A percentile compares a stretch with the other conserved stretches of the same genome.
phyloP scores from a whole-genome alignment of 345 rosid species.

The Aegle marmelos region DNA sequence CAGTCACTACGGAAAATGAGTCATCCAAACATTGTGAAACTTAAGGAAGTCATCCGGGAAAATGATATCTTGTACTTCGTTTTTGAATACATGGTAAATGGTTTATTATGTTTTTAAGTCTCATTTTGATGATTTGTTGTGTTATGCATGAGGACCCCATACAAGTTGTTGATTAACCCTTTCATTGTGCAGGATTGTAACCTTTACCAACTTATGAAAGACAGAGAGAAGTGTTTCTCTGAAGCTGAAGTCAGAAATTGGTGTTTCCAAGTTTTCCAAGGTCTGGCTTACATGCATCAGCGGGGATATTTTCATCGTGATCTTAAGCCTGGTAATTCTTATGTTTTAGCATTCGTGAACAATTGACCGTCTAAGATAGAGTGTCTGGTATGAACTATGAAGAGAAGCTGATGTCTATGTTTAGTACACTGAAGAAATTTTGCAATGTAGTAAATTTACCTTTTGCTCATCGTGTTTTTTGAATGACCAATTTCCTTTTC shows the following conservation, averaged over 20 bases:
- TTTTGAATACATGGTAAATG: conserved; percentile 87
- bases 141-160: not conserved
- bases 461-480: not conserved
- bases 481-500: not conserved
- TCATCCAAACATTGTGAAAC: conserved; percentile 96
- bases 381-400: not conserved
- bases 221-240: conserved; percentile 62
- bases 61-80: conserved; percentile 79
- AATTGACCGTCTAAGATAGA: not conserved
- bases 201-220: conserved; percentile 92
- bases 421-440: not conserved
- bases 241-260: conserved; percentile 83
- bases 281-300: conserved; percentile 91
- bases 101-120: not conserved
- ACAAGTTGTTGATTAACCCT: not conserved
- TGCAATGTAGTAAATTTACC: not conserved
- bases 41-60: conserved; percentile 94
- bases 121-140: not conserved
- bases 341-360: not conserved
- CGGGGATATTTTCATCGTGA: conserved; percentile 97
- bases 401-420: not conserved
- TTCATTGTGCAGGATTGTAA: conserved; percentile 63
- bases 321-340: conserved; percentile 87
- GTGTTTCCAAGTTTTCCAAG: conserved; percentile 98
- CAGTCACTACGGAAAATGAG: conserved; percentile 84